Conservation (phyloP, 2,329 filamentous ascomycete species). For the Samsoniella hepiali region DNA sequence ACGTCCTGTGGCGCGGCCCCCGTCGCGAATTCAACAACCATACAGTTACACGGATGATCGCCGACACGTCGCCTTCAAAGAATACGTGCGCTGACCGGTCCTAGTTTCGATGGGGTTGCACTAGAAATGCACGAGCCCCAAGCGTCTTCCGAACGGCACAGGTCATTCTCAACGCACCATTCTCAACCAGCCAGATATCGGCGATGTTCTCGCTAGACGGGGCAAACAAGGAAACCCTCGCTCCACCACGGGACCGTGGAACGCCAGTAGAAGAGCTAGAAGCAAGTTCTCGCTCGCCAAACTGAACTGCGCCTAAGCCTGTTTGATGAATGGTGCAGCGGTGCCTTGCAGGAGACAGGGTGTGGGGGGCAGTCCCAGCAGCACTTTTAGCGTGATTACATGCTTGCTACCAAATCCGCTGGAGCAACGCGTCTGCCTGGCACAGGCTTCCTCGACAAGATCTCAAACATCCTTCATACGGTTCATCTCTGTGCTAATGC, state of each 20-base stretch:
- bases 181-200: not conserved
- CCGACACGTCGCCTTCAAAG: not conserved
- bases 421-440: no score
- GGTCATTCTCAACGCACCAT: not conserved
- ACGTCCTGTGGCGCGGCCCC: slow-evolving; percentile 14
- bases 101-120: not conserved
- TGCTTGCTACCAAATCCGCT: not conserved
- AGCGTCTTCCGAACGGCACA: not conserved
- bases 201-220: not conserved
- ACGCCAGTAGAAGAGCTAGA: slow-evolving; percentile 12
- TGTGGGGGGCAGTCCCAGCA: slow-evolving; percentile 6
- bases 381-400: not conserved
- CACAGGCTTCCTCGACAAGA: not conserved
- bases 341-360: slow-evolving; percentile 3
- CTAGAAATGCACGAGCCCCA: not conserved
- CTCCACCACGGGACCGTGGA: not conserved
- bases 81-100: not conserved
- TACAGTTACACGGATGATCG: not conserved
- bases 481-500: not conserved
- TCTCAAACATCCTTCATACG: not conserved
- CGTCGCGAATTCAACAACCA: not conserved
- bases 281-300: slow-evolving; percentile 4
- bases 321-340: slow-evolving; percentile 7
- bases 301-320: slow-evolving; percentile 5
- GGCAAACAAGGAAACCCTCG: not conserved